Base-by-base conservation (phyloP, 31 red algal species). In the Odonthalia washingtoniensis region DNA sequence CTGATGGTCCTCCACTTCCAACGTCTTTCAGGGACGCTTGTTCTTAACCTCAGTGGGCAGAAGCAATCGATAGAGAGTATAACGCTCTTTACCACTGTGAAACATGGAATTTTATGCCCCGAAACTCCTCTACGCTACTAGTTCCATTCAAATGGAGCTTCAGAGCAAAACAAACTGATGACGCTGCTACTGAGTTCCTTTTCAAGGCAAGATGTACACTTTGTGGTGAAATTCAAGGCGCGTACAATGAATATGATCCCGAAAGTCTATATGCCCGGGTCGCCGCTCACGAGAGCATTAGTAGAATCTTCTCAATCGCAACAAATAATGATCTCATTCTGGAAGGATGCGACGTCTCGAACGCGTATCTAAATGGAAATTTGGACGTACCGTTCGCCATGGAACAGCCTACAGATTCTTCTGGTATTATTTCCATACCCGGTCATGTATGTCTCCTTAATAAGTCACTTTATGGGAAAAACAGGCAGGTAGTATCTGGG, bases 61-160 rank as follows among this genome's bases (percentile, higher is more conserved):
- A 83, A 26, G 63, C 80, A 3, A 83, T 83, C 80, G 80, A 83
- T 26, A 36, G 60, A 28, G 80, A 83, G 32, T 83, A 42, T 37
- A 83, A 68, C 63, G 80, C 80, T 21, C 40, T 83, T 2, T 43
- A 70, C 18, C 21, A 69, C 1, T 44, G 62, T 14, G 4, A 27
- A 70, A 70, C 62, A 1, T 83, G 61, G 60, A 5, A 3, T 5
- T 40, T 68, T 21, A 65, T 83, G 1, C 32, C 52, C 37, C 26
- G 18, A 3, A 68, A 65, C 16, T 5, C 32, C 5, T 61, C n/a
- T 21, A 65, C 70, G 65, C 42, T 45, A 6, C 63, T 65, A 0
- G 37, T 83, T 70, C 80, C 62, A 3, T 83, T 83, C 32, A 5
- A n/a, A n/a, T n/a, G n/a, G n/a, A n/a, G n/a, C n/a, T n/a, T n/a